A percentile compares a stretch with the other conserved stretches of the same genome.
Evolutionary conservation across 2,329 filamentous ascomycete species (phyloP).

Genomic region (Trichoderma atroviride): DNA sequence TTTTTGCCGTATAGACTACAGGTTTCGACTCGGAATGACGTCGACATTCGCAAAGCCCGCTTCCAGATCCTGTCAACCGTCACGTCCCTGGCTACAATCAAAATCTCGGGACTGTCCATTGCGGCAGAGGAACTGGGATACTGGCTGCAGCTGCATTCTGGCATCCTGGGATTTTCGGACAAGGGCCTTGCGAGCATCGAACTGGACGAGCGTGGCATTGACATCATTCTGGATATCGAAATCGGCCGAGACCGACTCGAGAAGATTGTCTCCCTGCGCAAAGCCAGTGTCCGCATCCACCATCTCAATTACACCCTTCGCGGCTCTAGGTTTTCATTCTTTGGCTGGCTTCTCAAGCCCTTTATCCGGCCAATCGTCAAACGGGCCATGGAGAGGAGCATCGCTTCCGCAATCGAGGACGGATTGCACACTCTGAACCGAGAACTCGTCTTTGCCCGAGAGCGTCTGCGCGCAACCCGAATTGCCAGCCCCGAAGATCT

Average conservation of each 20-base stretch:
- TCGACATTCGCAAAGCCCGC: slow-evolving; percentile 80
- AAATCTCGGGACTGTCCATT: slow-evolving; percentile 79
- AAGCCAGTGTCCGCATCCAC: slow-evolving; percentile 80
- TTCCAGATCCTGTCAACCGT: slow-evolving; percentile 62
- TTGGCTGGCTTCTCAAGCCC: slow-evolving; percentile 84
- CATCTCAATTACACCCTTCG: slow-evolving; percentile 79
- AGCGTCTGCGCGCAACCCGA: slow-evolving; percentile 81
- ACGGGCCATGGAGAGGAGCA: slow-evolving; percentile 75
- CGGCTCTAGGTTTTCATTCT: slow-evolving; percentile 73
- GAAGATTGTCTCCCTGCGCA: slow-evolving; percentile 75
- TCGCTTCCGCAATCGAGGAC: slow-evolving; percentile 71
- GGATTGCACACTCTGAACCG: slow-evolving; percentile 75
- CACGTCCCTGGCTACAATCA: slow-evolving; percentile 74
- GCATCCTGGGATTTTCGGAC: slow-evolving; percentile 74
- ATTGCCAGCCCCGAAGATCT: slow-evolving; percentile 79
- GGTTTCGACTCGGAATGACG: slow-evolving; percentile 80
- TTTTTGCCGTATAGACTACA: slow-evolving; percentile 86
- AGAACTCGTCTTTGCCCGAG: slow-evolving; percentile 83
- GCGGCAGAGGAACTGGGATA: slow-evolving; percentile 87
- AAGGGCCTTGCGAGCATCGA: slow-evolving; percentile 84
- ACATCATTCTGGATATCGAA: slow-evolving; percentile 83
- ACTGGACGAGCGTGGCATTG: slow-evolving; percentile 83
- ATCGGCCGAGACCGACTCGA: slow-evolving; percentile 78
- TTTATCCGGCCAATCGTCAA: slow-evolving; percentile 79
- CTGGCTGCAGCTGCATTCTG: slow-evolving; percentile 79